These are phyloP conservation scores for Knufia petricola DNA, from an alignment of 2,329 filamentous ascomycete genomes.

Conservation along the genomic window DNA sequence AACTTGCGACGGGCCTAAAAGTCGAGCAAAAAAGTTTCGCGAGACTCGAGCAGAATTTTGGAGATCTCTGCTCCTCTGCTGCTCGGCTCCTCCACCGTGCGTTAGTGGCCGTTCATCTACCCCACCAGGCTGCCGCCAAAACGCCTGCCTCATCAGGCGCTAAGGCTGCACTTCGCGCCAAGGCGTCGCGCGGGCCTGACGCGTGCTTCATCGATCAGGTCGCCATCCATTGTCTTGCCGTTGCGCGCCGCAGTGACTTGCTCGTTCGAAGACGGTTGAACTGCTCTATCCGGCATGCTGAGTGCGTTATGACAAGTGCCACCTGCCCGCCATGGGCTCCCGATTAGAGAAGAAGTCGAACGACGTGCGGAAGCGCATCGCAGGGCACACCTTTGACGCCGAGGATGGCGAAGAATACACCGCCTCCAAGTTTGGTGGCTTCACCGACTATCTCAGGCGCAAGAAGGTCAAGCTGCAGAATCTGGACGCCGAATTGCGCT, in stretches of 20 bases:
- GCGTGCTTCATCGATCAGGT: background rate
- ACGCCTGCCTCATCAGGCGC: background rate
- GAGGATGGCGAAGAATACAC: constrained; percentile 89
- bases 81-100: background rate
- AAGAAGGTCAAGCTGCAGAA: constrained; percentile 98
- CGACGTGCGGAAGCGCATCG: constrained; percentile 53
- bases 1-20: too few relatives aligned
- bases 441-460: constrained; percentile 81
- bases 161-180: too few relatives aligned
- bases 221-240: background rate
- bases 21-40: constrained; percentile 12
- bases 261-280: too few relatives aligned
- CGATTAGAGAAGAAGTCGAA: constrained; percentile 51
- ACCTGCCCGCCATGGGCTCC: constrained; percentile 47
- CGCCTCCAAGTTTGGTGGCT: constrained; percentile 76
- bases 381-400: constrained; percentile 62
- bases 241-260: too few relatives aligned
- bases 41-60: constrained; percentile 1
- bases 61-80: background rate
- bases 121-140: background rate
- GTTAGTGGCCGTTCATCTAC: background rate
- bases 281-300: constrained; percentile 3
- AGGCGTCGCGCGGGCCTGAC: too few relatives aligned
- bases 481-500: constrained; percentile 70
- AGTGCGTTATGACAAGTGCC: constrained; percentile 14